Base-by-base conservation (phyloP, 805 yeast genomes). In the Wickerhamiella bombiphila region DNA sequence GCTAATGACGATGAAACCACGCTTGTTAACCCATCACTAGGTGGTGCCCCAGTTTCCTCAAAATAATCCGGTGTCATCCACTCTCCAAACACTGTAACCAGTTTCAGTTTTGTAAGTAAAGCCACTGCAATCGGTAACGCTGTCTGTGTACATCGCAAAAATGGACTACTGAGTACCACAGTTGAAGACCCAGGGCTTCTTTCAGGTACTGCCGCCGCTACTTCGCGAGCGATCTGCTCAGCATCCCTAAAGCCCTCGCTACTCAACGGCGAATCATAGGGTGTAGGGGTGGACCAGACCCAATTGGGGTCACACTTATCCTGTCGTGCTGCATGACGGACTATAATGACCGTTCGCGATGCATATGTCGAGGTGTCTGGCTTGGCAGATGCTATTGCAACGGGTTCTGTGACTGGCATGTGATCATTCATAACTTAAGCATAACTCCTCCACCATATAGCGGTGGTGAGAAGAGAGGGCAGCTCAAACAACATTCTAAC, bases 21-120 rank as follows among this genome's bases (percentile, higher is more conserved):
- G 5, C 40, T 30, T 8, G 33, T 32, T 29, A 55, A 60, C 30
- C 53, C 53, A 42, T 59, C 65, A 7, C 47, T 47, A 5, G 65
- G 64, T 4, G 63, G 62, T 1, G 52, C 39, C 6, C 49, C 49
- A 26, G 22, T n/a, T 13, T 45, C 42, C 5, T 49, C 36, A 41
- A 54, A 60, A 43, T 60, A 60, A 44, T 57, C 64, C 5, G 58
- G 53, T 2, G 57, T 55, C 40, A 55, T 54, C 63, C 63, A 60
- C 38, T 60, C 64, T 18, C 65, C 64, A 24, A 59, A 48, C 22
- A 50, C 57, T 5, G 55, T 40, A 42, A 54, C 59, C 31, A 59
- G 28, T 7, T 55, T 48, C 24, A 48, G 24, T n/a, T 32, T 36
- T 29, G 36, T 26, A 14, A 22, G 26, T 8, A 37, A 28, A 3